Conservation (phyloP, 495 filamentous ascomycete genomes). For the Penicillium roqueforti region DNA sequence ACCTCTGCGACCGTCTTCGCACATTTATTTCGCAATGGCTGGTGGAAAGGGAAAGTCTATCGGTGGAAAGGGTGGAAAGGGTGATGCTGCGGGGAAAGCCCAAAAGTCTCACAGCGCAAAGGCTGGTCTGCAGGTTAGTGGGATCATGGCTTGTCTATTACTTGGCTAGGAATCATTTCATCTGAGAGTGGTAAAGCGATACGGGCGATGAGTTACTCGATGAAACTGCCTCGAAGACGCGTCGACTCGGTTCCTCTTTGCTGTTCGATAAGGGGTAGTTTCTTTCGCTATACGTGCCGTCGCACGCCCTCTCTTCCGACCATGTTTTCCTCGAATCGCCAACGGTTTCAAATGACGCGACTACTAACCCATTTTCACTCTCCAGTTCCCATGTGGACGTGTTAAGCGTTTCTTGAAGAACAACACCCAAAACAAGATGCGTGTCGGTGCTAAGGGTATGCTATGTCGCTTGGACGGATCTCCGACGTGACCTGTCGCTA, state of each 20-base stretch:
- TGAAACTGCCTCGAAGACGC: constrained; percentile 18
- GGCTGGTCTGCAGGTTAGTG: constrained; percentile 95
- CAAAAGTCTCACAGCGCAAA: constrained; percentile 98
- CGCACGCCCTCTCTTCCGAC: constrained; percentile 12
- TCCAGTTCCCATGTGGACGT: constrained; percentile 96
- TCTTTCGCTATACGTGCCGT: constrained; percentile 5
- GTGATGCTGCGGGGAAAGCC: constrained; percentile 70
- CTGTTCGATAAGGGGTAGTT: not conserved
- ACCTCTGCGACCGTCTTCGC: constrained; percentile 24
- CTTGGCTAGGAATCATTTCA: not conserved
- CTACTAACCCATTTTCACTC: constrained; percentile 14
- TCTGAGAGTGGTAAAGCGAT: constrained; percentile 11
- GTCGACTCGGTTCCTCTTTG: constrained; percentile 20
- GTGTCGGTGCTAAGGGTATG: constrained; percentile 89
- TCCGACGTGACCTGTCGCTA: not conserved
- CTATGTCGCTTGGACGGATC: not conserved
- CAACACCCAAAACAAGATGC: constrained; percentile 99
- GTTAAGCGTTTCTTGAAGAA: constrained; percentile 99
- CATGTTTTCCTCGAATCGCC: not conserved
- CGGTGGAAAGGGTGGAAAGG: constrained; percentile 87
- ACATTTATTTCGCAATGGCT: constrained; percentile 53
- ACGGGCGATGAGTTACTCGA: constrained; percentile 4
- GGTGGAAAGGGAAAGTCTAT: constrained; percentile 94
- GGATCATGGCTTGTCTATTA: constrained; percentile 1
- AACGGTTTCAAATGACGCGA: not conserved